phyloP scores from a whole-genome alignment of 2,329 filamentous ascomycete genomes.

The Lachnum nothofagi region DNA sequence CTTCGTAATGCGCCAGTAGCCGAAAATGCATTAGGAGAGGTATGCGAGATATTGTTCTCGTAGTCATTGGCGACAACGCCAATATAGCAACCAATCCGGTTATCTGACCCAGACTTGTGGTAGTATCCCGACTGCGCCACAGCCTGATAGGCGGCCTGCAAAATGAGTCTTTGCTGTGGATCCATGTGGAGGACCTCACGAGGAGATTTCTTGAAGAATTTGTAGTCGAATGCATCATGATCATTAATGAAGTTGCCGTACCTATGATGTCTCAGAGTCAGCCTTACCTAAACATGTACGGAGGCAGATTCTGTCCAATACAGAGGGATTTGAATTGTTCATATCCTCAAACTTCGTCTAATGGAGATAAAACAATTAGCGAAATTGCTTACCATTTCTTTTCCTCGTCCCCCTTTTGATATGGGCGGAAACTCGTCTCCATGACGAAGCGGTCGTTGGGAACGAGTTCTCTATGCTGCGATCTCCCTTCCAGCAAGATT shows the following conservation, averaged over 20 bases:
- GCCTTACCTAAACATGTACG: too few relatives aligned
- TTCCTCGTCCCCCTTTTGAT: neutral
- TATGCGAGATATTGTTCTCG: neutral
- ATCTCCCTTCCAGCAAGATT: constrained; percentile 52
- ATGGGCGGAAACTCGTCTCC: constrained; percentile 1
- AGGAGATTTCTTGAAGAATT: constrained; percentile 12
- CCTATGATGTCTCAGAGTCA: too few relatives aligned
- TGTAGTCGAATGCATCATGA: constrained; percentile 10
- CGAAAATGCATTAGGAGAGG: constrained; percentile 2
- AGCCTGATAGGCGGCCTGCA: constrained; percentile 10
- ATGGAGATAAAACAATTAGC: too few relatives aligned
- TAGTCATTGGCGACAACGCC: constrained; percentile 2
- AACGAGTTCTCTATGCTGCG: constrained; percentile 26
- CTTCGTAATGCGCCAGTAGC: constrained; percentile 3
- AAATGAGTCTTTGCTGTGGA: constrained; percentile 13
- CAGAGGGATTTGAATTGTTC: too few relatives aligned
- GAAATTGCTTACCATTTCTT: too few relatives aligned
- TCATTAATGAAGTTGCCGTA: constrained; percentile 12
- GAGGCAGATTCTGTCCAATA: too few relatives aligned
- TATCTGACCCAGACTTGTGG: too few relatives aligned
- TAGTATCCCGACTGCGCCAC: constrained; percentile 3
- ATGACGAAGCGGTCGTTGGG: constrained; percentile 14
- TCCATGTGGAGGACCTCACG: constrained; percentile 23
- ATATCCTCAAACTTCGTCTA: too few relatives aligned
- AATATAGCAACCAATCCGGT: constrained; percentile 6